Conservation (phyloP, 139 green algal species). For the Trebouxia sp. region DNA sequence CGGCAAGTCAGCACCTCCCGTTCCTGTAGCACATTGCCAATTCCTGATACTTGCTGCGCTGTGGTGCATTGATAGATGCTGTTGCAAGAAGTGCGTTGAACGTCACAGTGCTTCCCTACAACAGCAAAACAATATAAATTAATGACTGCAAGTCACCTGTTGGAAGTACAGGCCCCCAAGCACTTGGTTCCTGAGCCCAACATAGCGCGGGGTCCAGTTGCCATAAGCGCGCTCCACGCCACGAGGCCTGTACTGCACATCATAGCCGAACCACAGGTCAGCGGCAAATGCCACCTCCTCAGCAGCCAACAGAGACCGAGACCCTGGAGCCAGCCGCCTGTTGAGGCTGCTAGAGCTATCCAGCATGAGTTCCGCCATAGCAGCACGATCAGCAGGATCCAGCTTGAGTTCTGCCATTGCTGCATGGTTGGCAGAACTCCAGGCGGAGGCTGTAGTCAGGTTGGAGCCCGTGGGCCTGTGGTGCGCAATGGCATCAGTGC, state of each 20-base stretch:
- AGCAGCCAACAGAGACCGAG: not conserved
- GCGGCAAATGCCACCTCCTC: not conserved
- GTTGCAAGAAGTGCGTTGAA: not conserved
- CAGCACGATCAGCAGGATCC: not conserved
- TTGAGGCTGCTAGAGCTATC: not conserved
- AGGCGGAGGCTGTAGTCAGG: not conserved
- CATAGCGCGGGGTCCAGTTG: not conserved
- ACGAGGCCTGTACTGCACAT: not conserved
- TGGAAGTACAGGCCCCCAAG: slow-evolving; percentile 8
- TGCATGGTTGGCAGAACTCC: not conserved
- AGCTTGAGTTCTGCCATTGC: not conserved
- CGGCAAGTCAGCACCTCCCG: not conserved
- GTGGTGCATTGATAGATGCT: no score
- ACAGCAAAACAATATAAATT: no score
- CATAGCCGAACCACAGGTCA: slow-evolving; percentile 7
- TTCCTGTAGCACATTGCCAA: not conserved
- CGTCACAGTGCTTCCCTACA: no score
- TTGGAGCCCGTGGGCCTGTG: no score
- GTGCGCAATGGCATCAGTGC: no score
- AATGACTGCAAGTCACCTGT: no score
- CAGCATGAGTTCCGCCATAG: slow-evolving; percentile 5
- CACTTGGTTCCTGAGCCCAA: slow-evolving; percentile 3
- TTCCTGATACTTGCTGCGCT: not conserved
- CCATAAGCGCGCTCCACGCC: not conserved
- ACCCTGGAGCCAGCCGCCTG: not conserved